Evolutionary conservation across 306 rosid species (phyloP).

Genomic region (Ochetophila trinervis): DNA sequence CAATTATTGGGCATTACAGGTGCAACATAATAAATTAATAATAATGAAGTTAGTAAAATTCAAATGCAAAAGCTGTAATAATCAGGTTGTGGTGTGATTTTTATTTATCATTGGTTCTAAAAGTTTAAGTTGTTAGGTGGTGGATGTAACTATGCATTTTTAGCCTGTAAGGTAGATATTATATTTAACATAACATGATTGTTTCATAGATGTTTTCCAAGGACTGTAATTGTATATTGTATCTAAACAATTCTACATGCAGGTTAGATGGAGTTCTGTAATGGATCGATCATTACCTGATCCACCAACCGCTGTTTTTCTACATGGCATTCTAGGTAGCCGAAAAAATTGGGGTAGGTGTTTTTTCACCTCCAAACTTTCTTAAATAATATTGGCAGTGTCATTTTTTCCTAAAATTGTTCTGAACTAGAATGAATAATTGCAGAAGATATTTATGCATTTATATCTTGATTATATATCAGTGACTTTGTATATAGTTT

Average conservation of each 20-base stretch:
- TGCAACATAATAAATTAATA: no score
- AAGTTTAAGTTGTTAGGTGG: no score
- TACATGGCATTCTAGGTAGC: slow-evolving; percentile 89
- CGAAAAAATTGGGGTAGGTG: slow-evolving; percentile 92
- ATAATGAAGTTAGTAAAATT: no score
- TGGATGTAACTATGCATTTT: not conserved
- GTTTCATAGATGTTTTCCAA: slow-evolving; percentile 1
- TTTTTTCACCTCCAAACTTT: not conserved
- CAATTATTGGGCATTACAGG: no score
- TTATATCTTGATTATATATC: not conserved
- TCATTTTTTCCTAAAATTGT: not conserved
- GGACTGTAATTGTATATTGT: slow-evolving; percentile 11
- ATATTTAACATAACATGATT: not conserved
- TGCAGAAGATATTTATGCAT: not conserved
- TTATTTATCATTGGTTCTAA: no score
- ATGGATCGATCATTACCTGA: slow-evolving; percentile 59
- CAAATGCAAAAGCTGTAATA: no score
- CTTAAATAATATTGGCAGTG: not conserved
- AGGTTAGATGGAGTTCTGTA: slow-evolving; percentile 89
- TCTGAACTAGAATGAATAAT: not conserved
- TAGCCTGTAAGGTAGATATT: not conserved
- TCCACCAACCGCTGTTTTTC: slow-evolving; percentile 91
- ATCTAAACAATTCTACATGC: slow-evolving; percentile 18
- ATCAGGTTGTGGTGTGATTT: no score
- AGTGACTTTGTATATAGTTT: no score